These are phyloP conservation scores for Adansonia madagascariensis DNA, from an alignment of 441 rosid species.

Conservation along the genomic window DNA sequence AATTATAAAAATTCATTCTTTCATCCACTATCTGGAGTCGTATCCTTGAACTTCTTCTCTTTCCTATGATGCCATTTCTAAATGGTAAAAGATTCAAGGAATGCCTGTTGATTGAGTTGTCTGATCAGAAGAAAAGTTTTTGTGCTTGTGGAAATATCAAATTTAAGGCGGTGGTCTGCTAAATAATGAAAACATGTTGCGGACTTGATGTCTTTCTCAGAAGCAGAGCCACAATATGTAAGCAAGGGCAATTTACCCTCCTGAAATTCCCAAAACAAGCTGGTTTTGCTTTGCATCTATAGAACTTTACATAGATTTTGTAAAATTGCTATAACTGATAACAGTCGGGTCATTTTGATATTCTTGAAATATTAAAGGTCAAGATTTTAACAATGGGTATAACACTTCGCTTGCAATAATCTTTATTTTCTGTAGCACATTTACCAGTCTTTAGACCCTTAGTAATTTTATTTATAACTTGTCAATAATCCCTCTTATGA, in stretches of 20 bases:
- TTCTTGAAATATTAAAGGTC: not conserved
- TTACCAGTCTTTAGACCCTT: not conserved
- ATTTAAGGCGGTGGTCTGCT: conserved; percentile 8
- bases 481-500: not conserved
- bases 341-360: conserved; percentile 3
- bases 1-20: conserved; percentile 8
- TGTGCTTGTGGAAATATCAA: conserved; percentile 16
- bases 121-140: not conserved
- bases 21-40: not conserved
- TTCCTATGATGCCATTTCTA: conserved; percentile 7
- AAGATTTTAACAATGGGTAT: not conserved
- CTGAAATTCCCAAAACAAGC: conserved; percentile 13
- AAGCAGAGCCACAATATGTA: conserved; percentile 17
- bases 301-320: not conserved
- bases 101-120: conserved; percentile 14
- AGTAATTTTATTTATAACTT: not conserved
- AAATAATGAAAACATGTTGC: conserved; percentile 8
- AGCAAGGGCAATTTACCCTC: not conserved
- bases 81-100: conserved; percentile 1
- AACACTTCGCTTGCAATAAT: not conserved
- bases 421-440: not conserved
- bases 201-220: conserved; percentile 19
- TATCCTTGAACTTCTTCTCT: not conserved
- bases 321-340: not conserved
- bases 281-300: conserved; percentile 14